Evolutionary conservation across 164 flowering plant species (phyloP), one percentile per base, ranked within the genome.

Genomic region (Santalum album): DNA sequence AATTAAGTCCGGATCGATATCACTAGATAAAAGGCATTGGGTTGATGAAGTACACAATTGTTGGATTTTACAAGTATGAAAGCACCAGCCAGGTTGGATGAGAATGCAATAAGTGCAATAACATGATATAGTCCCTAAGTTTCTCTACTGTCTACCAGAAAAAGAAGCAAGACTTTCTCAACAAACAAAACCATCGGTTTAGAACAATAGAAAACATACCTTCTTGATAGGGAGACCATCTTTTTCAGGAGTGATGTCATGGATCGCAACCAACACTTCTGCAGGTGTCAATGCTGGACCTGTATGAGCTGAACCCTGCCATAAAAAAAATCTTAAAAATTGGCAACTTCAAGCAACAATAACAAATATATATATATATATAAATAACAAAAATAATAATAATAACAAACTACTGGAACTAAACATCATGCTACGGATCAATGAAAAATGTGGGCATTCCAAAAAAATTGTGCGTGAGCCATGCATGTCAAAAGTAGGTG

Each of bases 241-340:
- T 70, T 74, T 94, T 55, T 90, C 99, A 36, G 97, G 96, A 59
- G 48, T 62, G 27, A 90, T 84, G 51, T 69, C 87, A 73, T 94
- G 99, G 49, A 94, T 87, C 24, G 97, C 97, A 61, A 94, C 90
- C 78, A 94, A 72, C 12, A 90, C 99, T 75, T 94, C 99, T 1
- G 80, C 87, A 39, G 99, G 99, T 39, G 99, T 85, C 65, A 94
- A 75, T 58, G 99, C 99, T 55, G 99, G 97, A 67, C 99, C 97
- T 20, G 88, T 83, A 68, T 87, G 97, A 64, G 99, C 97, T 51
- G 99, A 85, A 59, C 99, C 99, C 99, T 94, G 88, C 40, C 47
- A 69, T 7, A 12, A 46, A 48, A 9, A 29, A 9, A 29, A n/a
- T n/a, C 34, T 29, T 38, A 38, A 3, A 0, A 38, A 1, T 1